These are phyloP conservation scores for Sparassis latifolia DNA, from an alignment of 1,284 basidiomycete species.

Conservation along the genomic window DNA sequence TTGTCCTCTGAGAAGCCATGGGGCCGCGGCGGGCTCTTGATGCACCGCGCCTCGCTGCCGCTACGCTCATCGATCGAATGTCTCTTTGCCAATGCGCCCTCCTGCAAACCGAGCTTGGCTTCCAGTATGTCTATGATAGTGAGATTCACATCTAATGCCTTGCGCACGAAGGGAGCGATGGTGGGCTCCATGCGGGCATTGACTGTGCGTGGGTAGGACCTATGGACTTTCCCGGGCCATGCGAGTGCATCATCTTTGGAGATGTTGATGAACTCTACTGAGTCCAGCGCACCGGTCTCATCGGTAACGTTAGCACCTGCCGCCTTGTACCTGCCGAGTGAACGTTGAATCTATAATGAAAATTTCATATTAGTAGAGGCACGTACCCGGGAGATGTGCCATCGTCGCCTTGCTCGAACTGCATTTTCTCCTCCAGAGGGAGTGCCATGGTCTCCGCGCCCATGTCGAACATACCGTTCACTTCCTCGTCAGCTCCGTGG, in stretches of 20 bases:
- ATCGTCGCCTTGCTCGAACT: constrained; percentile 27
- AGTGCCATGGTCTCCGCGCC: constrained; percentile 15
- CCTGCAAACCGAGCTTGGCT: constrained; percentile 19
- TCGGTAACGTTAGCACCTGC: constrained; percentile 26
- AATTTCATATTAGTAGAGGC: neutral
- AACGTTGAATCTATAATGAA: too few species aligned
- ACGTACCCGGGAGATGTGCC: constrained; percentile 26
- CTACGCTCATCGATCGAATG: constrained; percentile 8
- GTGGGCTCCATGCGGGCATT: constrained; percentile 23
- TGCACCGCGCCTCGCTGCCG: constrained; percentile 11
- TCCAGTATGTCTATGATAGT: constrained; percentile 27
- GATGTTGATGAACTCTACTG: constrained; percentile 26
- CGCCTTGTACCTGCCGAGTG: constrained; percentile 23
- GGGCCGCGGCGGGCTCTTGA: constrained; percentile 8
- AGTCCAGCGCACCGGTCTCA: constrained; percentile 24
- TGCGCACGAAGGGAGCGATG: constrained; percentile 26
- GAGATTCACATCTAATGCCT: constrained; percentile 25
- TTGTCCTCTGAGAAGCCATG: constrained; percentile 4
- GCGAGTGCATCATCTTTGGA: constrained; percentile 27
- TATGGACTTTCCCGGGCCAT: constrained; percentile 21
- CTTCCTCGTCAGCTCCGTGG: constrained; percentile 26
- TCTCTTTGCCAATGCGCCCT: constrained; percentile 10
- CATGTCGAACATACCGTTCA: constrained; percentile 26
- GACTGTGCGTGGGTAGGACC: constrained; percentile 27
- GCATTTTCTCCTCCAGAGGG: constrained; percentile 27